Evolutionary conservation across 192 early-diverging fungal genomes (phyloP), one percentile per base, ranked within the genome.

Genomic region (Coemansia nantahalensis): DNA sequence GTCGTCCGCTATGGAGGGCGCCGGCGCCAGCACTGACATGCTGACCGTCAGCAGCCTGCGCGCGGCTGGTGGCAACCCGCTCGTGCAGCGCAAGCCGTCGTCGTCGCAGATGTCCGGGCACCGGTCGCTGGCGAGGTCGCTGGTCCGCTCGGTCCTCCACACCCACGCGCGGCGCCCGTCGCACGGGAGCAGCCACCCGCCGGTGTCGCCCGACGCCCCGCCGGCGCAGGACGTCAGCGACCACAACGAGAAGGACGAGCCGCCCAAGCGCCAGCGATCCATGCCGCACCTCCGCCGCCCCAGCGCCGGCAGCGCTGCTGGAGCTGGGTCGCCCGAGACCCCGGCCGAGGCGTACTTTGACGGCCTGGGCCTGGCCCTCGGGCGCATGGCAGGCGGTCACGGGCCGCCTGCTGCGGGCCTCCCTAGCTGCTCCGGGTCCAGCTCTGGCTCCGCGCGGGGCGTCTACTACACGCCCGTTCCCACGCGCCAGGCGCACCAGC

Each of bases 221-320:
- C n/a, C n/a, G n/a, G n/a, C n/a, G n/a, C n/a, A n/a, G n/a, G n/a
- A n/a, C 46, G 31, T 31, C 26, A 21, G 21, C 10, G 19, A 23
- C 7, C 42, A 54, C 14, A 8, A 46, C 2, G 31, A 37, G 22
- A 22, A 28, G 7, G 2, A 45, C 5, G 51, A 26, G 23, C 35
- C 37, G 51, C 60, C 61, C 30, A 59, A 60, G 53, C 72, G 72
- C 15, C 72, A 68, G 48, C 60, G 65, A 17, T 76, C 72, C 32
- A 76, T 76, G 72, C 72, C 72, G 16, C 72, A 76, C 24, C 46
- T 76, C 43, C 61, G 65, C 15, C 35, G 32, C 18, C 23, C 55
- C 35, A 64, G 56, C 47, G 24, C 48, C 16, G 52, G 52, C 31
- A 59, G 57, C 45, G 48, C 65, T 24, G 39, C 38, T 7, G 32